A percentile compares a stretch with the other conserved stretches of the same genome.
phyloP scores from a whole-genome alignment of 257 asterid genomes.

The Fraxinus pennsylvanica region DNA sequence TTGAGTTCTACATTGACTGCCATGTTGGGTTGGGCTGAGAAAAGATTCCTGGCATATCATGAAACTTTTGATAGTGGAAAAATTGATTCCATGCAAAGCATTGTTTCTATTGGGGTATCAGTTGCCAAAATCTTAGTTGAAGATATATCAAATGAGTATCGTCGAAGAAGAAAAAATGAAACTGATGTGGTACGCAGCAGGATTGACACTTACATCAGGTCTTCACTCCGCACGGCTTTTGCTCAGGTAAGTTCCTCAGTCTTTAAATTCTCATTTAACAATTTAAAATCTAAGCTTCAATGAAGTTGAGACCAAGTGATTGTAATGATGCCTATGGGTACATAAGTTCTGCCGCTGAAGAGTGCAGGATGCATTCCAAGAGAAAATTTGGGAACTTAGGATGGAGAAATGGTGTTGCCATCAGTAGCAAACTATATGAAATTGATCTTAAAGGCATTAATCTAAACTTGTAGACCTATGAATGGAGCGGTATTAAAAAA shows the following conservation, averaged over 20 bases:
- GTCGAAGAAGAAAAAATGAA: constrained; percentile 85
- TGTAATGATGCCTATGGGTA: not conserved
- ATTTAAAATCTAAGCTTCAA: not conserved
- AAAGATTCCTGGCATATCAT: constrained; percentile 93
- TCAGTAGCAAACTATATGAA: not conserved
- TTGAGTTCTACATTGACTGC: constrained; percentile 90
- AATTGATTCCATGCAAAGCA: constrained; percentile 79
- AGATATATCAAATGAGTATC: constrained; percentile 92
- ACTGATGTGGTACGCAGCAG: constrained; percentile 87
- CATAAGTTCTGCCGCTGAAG: not conserved
- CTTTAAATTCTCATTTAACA: not conserved
- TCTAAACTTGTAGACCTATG: not conserved
- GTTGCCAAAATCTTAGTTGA: constrained; percentile 59
- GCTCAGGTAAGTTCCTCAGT: constrained; percentile 79
- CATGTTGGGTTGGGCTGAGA: constrained; percentile 97
- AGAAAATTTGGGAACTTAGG: not conserved
- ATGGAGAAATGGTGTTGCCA: not conserved
- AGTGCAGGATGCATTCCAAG: not conserved
- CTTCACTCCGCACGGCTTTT: constrained; percentile 97
- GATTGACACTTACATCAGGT: constrained; percentile 93
- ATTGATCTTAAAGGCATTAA: not conserved
- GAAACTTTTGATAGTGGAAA: constrained; percentile 79
- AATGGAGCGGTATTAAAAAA: too few species aligned
- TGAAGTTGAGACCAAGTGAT: not conserved
- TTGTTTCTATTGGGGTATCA: constrained; percentile 86